Evolutionary conservation across 495 filamentous ascomycete genomes (phyloP), one percentile per base, ranked within the genome.

Genomic region (Beverwykella pulmonaria): DNA sequence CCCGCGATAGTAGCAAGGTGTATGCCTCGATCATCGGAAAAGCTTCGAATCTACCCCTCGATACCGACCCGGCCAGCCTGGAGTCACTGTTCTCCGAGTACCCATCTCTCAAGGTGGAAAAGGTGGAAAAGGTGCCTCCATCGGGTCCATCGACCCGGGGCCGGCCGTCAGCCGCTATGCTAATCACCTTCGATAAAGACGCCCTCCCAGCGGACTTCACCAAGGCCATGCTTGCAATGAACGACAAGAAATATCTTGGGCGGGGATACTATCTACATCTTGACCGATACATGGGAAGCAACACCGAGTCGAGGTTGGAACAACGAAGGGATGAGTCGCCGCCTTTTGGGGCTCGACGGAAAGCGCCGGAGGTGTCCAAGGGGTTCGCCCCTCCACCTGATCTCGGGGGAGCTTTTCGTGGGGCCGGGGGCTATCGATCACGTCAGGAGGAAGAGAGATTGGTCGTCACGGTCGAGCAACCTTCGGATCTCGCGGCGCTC

Each of bases 401-500:
- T 15, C 49, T 67, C 4, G 59, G 56, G 4, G 60, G 50, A 55
- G n/a, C 7, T 25, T 44, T 44, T 44, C 39, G 39, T 44, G 39
- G 15, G 39, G 10, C 8, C 19, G 23, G 22, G 2, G 27, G 27
- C 17, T n/a, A 22, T n/a, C 26, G 22, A 12, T 1, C 34, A 54
- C 19, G 7, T 14, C 23, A 50, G 22, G 53, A 47, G 4, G 22
- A 26, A 27, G 32, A 52, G 20, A 53, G 53, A 22, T 20, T 17
- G 12, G 17, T 59, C 23, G 48, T 68, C 53, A 63, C 22, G 1
- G 65, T 53, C 32, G n/a, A 50, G 15, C 41, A n/a, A n/a, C 95
- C 94, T 2, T 78, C 82, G 10, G 90, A 97, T 70, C 84, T 97
- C 25, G 89, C 88, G 47, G 85, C 91, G 69, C 78, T 98, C 1